Evolutionary conservation across 2,329 filamentous ascomycete species (phyloP), one percentile per base, ranked within the genome.

Genomic region (Cladophialophora exuberans): DNA sequence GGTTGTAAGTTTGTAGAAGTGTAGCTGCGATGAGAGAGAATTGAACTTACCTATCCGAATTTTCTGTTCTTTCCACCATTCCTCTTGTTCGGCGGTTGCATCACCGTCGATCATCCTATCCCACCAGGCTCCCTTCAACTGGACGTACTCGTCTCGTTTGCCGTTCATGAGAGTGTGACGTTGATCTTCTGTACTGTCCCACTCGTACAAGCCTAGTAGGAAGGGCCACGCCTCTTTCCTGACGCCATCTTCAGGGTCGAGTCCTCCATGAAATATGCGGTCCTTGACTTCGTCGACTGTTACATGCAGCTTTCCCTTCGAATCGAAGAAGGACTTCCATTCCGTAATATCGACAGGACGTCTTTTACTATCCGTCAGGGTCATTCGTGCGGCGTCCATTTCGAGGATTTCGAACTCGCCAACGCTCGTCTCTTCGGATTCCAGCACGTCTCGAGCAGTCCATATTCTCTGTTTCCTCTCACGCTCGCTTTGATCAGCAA

Each of bases 181-280:
- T 68, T 99, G 94, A 57, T 96, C 90, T 1, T 79, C 79, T 0
- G 88, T 91, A 70, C 90, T 96, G 64, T 96, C 85, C 95, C 95
- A 99, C 2, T 93, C 87, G 66, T 96, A 89, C 0, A 99, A 88
- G 1, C 90, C 94, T 0, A 99, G 81, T 13, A 99, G 74, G 72
- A 96, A 99, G 0, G 97, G 79, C 94, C 94, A 99, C 0, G 93
- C 94, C 70, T 97, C 92, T 72, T 97, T 97, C 43, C 95, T 81
- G 3, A 96, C 92, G 0, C 92, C 92, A 65, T 97, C 93, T 13
- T 96, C 88, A 0, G 89, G 76, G 67, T 96, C 86, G 1, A 99
- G 77, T 0, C 94, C 94, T 23, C 94, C 94, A 67, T 97, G 94
- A 70, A 97, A 99, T 52, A 99, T 83, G n/a, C 94, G 83, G 69